phyloP scores from a whole-genome alignment of 1,284 basidiomycete genomes.

The Phylloporus gajari region DNA sequence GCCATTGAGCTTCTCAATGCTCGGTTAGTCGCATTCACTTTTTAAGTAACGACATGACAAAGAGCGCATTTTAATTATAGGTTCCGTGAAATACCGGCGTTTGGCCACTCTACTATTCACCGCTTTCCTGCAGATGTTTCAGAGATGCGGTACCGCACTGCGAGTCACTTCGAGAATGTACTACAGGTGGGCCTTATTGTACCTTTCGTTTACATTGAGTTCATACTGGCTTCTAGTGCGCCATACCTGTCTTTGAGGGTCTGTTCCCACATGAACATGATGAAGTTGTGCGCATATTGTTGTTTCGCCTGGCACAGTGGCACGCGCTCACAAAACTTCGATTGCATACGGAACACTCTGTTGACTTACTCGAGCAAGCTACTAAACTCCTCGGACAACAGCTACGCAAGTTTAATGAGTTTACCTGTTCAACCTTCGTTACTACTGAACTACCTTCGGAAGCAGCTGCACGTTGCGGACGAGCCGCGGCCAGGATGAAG shows the following conservation, averaged over 20 bases:
- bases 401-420: conserved; percentile 14
- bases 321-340: conserved; percentile 6
- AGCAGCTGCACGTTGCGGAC: background rate
- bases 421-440: no score
- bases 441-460: conserved; percentile 23
- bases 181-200: background rate
- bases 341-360: background rate
- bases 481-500: background rate
- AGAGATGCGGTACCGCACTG: background rate
- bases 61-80: background rate
- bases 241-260: conserved; percentile 7
- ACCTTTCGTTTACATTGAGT: background rate
- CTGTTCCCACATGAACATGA: conserved; percentile 1
- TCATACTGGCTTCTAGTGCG: conserved; percentile 1
- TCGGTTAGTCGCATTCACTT: no score
- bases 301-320: conserved; percentile 4
- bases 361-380: background rate
- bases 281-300: background rate
- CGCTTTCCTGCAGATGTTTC: background rate
- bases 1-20: background rate
- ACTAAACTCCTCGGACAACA: background rate
- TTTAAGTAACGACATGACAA: no score
- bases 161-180: background rate
- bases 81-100: background rate
- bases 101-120: background rate